Evolutionary conservation across 176 grass and related monocot genomes (phyloP).

Genomic region (Melocanna baccifera): DNA sequence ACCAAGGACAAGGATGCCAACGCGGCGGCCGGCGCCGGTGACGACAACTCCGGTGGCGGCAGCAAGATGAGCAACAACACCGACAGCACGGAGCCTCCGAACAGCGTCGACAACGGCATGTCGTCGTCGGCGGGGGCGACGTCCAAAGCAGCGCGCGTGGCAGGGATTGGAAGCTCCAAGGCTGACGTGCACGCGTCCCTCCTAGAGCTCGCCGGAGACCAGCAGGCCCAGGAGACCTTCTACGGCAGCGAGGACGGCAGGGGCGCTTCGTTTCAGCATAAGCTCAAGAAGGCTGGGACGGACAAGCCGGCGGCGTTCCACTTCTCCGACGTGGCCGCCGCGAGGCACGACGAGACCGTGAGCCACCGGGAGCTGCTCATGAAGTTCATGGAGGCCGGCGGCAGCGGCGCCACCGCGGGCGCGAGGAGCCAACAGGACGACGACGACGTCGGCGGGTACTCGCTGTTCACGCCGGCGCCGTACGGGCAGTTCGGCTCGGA

Average conservation of each 20-base stretch:
- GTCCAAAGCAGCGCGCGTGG: background rate
- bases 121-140: background rate
- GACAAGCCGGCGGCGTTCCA: slow-evolving; percentile 10
- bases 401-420: slow-evolving; percentile 8
- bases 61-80: slow-evolving; percentile 37
- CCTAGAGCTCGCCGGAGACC: slow-evolving; percentile 24
- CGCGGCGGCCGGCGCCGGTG: background rate
- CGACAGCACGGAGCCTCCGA: background rate
- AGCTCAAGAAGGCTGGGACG: slow-evolving; percentile 54
- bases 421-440: slow-evolving; percentile 17
- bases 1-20: slow-evolving; percentile 50
- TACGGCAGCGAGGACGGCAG: background rate
- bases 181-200: slow-evolving; percentile 4
- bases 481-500: slow-evolving; percentile 59
- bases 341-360: slow-evolving; percentile 37
- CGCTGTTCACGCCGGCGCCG: slow-evolving; percentile 34
- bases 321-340: slow-evolving; percentile 9
- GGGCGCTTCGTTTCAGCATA: slow-evolving; percentile 13
- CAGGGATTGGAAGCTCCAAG: background rate
- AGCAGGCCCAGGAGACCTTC: background rate
- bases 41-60: slow-evolving; percentile 35
- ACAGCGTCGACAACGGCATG: slow-evolving; percentile 18
- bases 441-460: slow-evolving; percentile 23
- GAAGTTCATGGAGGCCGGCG: slow-evolving; percentile 61
- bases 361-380: slow-evolving; percentile 75